Evolutionary conservation across 2,329 filamentous ascomycete genomes (phyloP).

Genomic region (Cercospora zeina): DNA sequence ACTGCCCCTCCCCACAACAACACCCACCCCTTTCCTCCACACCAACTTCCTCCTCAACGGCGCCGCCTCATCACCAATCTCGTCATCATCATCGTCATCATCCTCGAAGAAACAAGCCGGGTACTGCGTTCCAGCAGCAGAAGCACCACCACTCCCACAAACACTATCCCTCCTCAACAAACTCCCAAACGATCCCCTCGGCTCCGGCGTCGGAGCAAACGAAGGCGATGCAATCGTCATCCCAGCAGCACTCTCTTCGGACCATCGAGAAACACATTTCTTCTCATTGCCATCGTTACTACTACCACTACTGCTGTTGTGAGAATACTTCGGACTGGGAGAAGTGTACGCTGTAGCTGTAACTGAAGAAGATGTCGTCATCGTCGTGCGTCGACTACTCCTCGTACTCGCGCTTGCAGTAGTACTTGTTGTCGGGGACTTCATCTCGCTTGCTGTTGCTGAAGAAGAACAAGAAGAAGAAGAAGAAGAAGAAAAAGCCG

Average conservation of each 20-base stretch:
- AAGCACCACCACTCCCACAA: not conserved
- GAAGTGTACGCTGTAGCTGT: slow-evolving; percentile 20
- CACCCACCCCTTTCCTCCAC: slow-evolving; percentile 22
- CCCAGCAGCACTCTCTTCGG: slow-evolving; percentile 32
- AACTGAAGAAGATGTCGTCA: not conserved
- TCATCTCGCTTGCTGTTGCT: not conserved
- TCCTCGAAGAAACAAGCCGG: slow-evolving; percentile 39
- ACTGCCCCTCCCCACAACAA: not conserved
- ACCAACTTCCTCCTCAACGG: slow-evolving; percentile 32
- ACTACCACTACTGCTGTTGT: no score
- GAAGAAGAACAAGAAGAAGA: not conserved
- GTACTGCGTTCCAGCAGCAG: slow-evolving; percentile 22
- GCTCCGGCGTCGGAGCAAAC: slow-evolving; percentile 24
- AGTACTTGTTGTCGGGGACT: not conserved
- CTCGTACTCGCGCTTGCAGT: not conserved
- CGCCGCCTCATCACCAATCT: slow-evolving; percentile 22
- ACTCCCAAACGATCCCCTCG: slow-evolving; percentile 33
- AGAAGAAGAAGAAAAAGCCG: not conserved
- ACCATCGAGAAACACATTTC: slow-evolving; percentile 30
- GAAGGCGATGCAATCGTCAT: slow-evolving; percentile 32
- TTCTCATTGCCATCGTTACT: not conserved
- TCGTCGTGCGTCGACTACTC: not conserved
- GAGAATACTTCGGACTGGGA: not conserved
- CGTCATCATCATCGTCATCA: slow-evolving; percentile 30
- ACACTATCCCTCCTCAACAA: slow-evolving; percentile 27